Percentiles rank a stretch among this genome's conserved stretches.
phyloP scores from a whole-genome alignment of 257 asterid species.

The Marsdenia floribunda region DNA sequence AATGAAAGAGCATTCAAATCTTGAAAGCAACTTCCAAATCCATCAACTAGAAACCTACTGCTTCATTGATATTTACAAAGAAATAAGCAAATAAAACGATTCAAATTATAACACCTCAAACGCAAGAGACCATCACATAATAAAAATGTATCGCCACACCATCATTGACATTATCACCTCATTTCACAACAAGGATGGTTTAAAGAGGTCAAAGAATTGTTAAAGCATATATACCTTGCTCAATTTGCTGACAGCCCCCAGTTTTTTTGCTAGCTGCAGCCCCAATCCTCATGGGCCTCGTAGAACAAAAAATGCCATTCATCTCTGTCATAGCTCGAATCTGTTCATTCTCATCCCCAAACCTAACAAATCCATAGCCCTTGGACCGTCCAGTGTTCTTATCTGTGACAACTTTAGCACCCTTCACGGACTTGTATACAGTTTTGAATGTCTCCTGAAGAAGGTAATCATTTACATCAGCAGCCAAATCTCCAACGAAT shows the following conservation, averaged over 20 bases:
- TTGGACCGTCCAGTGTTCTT: constrained; percentile 77
- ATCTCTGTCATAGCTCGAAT: constrained; percentile 77
- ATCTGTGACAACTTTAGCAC: constrained; percentile 81
- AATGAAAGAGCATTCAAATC: constrained; percentile 36
- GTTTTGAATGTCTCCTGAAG: constrained; percentile 64
- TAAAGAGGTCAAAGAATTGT: constrained; percentile 7
- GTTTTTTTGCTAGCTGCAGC: constrained; percentile 84
- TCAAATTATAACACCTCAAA: neutral
- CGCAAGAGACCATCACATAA: constrained; percentile 10
- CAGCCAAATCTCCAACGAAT: constrained; percentile 90
- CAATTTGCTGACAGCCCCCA: constrained; percentile 32
- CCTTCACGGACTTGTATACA: constrained; percentile 62
- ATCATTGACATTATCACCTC: neutral
- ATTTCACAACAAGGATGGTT: neutral
- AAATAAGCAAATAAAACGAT: constrained; percentile 22
- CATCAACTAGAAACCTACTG: constrained; percentile 30
- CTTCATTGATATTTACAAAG: constrained; percentile 23
- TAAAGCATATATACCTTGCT: constrained; percentile 44
- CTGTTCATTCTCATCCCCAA: constrained; percentile 80
- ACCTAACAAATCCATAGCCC: constrained; percentile 86
- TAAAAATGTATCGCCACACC: constrained; percentile 5
- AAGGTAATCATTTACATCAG: constrained; percentile 70
- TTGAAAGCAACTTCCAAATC: constrained; percentile 35
- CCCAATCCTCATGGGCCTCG: constrained; percentile 87
- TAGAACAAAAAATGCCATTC: constrained; percentile 73